These are phyloP conservation scores for Hypoxylon sp. DNA, from an alignment of 2,329 filamentous ascomycete genomes.

Conservation along the genomic window DNA sequence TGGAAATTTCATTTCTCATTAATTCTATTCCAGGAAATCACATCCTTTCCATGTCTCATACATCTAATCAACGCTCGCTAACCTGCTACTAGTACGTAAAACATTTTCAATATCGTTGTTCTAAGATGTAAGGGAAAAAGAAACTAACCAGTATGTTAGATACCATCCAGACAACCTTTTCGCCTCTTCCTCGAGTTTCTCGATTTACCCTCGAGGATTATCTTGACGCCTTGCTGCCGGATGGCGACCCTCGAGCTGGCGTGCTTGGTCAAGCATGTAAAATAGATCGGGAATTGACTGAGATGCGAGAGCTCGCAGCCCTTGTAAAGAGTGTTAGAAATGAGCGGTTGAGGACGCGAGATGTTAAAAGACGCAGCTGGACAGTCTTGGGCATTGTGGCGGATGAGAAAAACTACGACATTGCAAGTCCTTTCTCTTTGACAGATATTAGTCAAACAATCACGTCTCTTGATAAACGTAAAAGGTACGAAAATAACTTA, in stretches of 20 bases:
- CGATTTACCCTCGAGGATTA: conserved; percentile 52
- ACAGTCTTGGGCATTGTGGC: conserved; percentile 54
- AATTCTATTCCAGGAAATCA: no score
- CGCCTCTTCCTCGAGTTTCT: conserved; percentile 22
- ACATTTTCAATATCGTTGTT: no score
- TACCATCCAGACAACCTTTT: conserved; percentile 46
- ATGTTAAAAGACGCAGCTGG: conserved; percentile 55
- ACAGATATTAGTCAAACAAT: conserved; percentile 37
- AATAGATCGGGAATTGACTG: conserved; percentile 56
- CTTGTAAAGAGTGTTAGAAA: conserved; percentile 51
- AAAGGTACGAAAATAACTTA: conserved; percentile 39
- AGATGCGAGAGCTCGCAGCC: conserved; percentile 57
- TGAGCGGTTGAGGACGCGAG: conserved; percentile 39
- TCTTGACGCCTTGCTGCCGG: conserved; percentile 53
- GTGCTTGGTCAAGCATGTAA: conserved; percentile 52
- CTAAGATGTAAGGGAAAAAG: no score
- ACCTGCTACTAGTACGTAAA: no score
- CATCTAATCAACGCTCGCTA: no score
- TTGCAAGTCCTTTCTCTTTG: conserved; percentile 49
- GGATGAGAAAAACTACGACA: conserved; percentile 48
- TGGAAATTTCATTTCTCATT: no score
- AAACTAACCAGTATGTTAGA: no score
- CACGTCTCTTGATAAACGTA: conserved; percentile 36
- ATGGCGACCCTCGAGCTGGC: conserved; percentile 39
- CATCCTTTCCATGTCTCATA: no score